These are phyloP conservation scores for Leptoxyphium fumago DNA, from an alignment of 2,329 filamentous ascomycete genomes.

Conservation along the genomic window DNA sequence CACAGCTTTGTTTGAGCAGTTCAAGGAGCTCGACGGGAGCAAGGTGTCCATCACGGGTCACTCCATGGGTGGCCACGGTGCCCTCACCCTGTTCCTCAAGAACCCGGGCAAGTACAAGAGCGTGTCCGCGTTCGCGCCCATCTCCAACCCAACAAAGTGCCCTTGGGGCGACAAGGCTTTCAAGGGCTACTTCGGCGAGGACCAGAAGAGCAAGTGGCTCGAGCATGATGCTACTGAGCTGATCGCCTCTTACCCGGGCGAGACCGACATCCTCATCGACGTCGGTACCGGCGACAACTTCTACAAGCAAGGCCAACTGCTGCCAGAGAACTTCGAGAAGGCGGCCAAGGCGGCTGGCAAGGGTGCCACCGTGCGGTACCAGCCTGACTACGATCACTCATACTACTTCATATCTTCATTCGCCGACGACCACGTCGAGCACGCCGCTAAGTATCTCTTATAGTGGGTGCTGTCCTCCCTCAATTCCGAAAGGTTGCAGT, in stretches of 20 bases:
- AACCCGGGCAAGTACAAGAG: conserved; percentile 81
- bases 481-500: too few relatives aligned
- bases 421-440: conserved; percentile 75
- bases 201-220: conserved; percentile 62
- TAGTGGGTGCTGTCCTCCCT: conserved; percentile 26
- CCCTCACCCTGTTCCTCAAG: conserved; percentile 80
- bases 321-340: conserved; percentile 81
- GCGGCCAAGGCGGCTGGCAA: conserved; percentile 63
- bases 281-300: conserved; percentile 93
- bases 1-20: conserved; percentile 54
- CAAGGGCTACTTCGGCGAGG: conserved; percentile 68
- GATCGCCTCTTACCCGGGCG: conserved; percentile 56
- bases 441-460: conserved; percentile 72
- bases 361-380: conserved; percentile 67
- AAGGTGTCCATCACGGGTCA: conserved; percentile 81
- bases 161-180: conserved; percentile 97
- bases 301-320: conserved; percentile 82
- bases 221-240: conserved; percentile 87
- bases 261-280: conserved; percentile 70
- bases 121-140: conserved; percentile 81
- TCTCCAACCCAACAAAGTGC: conserved; percentile 69
- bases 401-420: conserved; percentile 96
- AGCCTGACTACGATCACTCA: conserved; percentile 87
- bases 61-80: conserved; percentile 95
- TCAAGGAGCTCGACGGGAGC: conserved; percentile 51